Base-by-base conservation (phyloP, 2,329 filamentous ascomycete species). In the Macrophomina phaseolina region DNA sequence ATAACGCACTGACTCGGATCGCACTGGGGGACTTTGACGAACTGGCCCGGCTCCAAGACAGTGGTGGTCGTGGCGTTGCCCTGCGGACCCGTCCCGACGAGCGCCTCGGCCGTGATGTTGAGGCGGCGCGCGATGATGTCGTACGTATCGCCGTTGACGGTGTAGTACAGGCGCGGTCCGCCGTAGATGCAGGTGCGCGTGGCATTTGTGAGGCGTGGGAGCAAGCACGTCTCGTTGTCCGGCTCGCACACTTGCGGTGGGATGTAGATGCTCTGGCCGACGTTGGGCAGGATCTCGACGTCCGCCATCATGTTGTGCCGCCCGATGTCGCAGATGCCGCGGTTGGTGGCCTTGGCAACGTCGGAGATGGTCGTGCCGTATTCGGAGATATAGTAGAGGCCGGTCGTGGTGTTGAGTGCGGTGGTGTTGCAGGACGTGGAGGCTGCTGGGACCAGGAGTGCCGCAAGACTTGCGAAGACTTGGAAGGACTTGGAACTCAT, bases 111-210 rank as follows among this genome's bases (percentile, higher is more conserved):
- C 4, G 36, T 67, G 34, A 67, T 48, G 42, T 56, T 46, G 18
- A 67, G 28, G 2, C 28, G 16, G 32, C 28, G 51, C 5, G 66
- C 66, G 7, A 67, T 46, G 12, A n/a, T 14, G 2, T 51, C 38
- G 28, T 18, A 16, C 14, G 66, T 67, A 34, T 67, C 66, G 51
- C 55, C 55, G 2, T 30, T n/a, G n/a, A 62, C 11, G 23, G 66
- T 67, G n/a, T 30, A 28, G 52, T 67, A 67, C 36, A 36, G 9
- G 49, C 30, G 49, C 11, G 55, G 66, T 3, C 66, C 66, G 36
- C 66, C 66, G 40, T 45, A 23, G 23, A 67, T 18, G 52, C 66
- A 67, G 38, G 28, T 60, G 5, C 9, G 11, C 7, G 32, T 30
- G 4, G 49, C 4, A 28, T 30, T 36, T 8, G 32, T 56, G n/a